These are phyloP conservation scores for Monilinia aucupariae DNA, from an alignment of 2,329 filamentous ascomycete genomes.

Conservation along the genomic window DNA sequence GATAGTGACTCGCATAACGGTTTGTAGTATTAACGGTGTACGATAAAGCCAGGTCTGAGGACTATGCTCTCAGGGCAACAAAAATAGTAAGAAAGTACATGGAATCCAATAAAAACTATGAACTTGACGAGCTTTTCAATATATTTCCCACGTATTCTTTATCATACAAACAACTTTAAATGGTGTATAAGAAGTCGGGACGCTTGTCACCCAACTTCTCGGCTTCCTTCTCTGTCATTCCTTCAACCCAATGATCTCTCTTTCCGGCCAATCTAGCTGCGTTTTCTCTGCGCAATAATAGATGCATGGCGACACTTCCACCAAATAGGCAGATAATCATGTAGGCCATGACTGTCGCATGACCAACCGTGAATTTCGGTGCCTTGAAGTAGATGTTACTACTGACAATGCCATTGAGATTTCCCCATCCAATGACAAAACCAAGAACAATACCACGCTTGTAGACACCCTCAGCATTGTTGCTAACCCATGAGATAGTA, in stretches of 20 bases:
- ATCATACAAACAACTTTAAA: slow-evolving; percentile 36
- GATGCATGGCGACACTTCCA: slow-evolving; percentile 62
- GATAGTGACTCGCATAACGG: background rate
- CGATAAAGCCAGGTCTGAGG: background rate
- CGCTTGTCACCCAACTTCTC: slow-evolving; percentile 62
- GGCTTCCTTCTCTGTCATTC: slow-evolving; percentile 57
- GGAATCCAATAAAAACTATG: background rate
- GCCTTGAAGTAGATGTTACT: slow-evolving; percentile 64
- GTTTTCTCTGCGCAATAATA: slow-evolving; percentile 62
- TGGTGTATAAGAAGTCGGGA: slow-evolving; percentile 65
- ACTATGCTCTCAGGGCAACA: background rate
- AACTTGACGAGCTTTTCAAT: background rate
- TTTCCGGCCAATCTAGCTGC: slow-evolving; percentile 55
- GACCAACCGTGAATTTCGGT: slow-evolving; percentile 58
- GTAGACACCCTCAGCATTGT: slow-evolving; percentile 84
- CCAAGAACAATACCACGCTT: slow-evolving; percentile 83
- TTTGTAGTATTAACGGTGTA: background rate
- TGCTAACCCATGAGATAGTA: slow-evolving; percentile 79
- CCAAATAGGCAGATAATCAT: slow-evolving; percentile 61
- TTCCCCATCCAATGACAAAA: slow-evolving; percentile 86
- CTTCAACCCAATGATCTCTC: slow-evolving; percentile 58
- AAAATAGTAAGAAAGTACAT: background rate
- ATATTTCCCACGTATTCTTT: background rate
- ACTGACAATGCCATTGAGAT: slow-evolving; percentile 61
- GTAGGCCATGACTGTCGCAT: slow-evolving; percentile 70